Evolutionary conservation across 495 filamentous ascomycete species (phyloP).

Genomic region (Hypoxylon intermedium): DNA sequence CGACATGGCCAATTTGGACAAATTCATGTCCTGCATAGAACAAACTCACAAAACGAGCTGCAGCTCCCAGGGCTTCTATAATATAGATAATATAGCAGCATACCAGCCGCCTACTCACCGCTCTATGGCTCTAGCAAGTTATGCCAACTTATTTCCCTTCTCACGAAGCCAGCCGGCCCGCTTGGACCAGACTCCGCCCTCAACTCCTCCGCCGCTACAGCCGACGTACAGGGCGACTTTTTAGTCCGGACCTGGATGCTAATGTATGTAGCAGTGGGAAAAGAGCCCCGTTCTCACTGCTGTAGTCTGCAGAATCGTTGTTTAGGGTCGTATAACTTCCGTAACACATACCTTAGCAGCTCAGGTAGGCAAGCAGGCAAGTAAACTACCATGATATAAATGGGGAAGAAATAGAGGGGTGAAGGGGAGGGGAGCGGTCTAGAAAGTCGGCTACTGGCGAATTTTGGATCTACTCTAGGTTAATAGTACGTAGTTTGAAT

Average conservation of each 20-base stretch:
- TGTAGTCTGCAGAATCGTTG: not conserved
- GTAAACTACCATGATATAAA: slow-evolving; percentile 6
- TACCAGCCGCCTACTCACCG: slow-evolving; percentile 20
- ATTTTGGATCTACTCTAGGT: no score
- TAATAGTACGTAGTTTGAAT: no score
- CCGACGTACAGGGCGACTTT: slow-evolving; percentile 18
- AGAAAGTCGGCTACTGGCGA: slow-evolving; percentile 1
- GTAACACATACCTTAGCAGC: slow-evolving; percentile 1
- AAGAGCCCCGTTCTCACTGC: not conserved
- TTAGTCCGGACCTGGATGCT: not conserved
- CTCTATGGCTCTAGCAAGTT: slow-evolving; percentile 19
- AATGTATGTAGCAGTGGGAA: not conserved
- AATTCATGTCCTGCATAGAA: no score
- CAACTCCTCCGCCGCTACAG: slow-evolving; percentile 10
- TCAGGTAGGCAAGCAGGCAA: not conserved
- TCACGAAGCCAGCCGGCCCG: slow-evolving; percentile 12
- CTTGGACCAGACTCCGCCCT: slow-evolving; percentile 19
- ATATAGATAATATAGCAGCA: no score
- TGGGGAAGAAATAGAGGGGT: slow-evolving; percentile 7
- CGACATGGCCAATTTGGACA: no score
- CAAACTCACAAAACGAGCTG: no score
- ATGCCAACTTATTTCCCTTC: slow-evolving; percentile 14
- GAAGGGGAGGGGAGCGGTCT: slow-evolving; percentile 11
- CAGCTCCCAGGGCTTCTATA: no score
- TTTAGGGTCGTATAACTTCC: not conserved